Conservation (phyloP, 768 basidiomycete species). For the Lentinula aciculospora region DNA sequence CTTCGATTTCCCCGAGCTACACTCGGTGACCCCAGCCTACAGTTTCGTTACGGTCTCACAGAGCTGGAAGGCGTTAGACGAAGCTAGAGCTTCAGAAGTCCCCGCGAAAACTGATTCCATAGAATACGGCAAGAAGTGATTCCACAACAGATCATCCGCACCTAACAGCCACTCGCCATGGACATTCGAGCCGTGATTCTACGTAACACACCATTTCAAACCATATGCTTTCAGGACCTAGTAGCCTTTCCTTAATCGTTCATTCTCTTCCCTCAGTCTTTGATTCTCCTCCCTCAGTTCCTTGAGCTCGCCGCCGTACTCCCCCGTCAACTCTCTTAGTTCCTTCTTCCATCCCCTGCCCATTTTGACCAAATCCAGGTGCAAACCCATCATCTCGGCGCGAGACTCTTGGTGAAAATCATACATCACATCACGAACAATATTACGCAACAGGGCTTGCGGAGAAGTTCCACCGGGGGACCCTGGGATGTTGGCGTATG, state of each 20-base stretch:
- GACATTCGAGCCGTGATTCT: too few species aligned
- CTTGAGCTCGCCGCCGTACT: slow-evolving; percentile 1
- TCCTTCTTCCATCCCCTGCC: slow-evolving; percentile 9
- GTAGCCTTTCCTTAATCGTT: slow-evolving; percentile 9
- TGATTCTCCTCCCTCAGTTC: slow-evolving; percentile 10
- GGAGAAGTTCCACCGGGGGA: slow-evolving; percentile 26
- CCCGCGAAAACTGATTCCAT: too few species aligned
- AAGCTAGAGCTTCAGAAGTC: too few species aligned
- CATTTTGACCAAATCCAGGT: slow-evolving; percentile 62
- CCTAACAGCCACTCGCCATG: too few species aligned
- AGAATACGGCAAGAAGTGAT: too few species aligned
- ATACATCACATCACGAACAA: slow-evolving; percentile 67
- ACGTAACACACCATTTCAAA: too few species aligned
- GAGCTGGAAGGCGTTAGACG: too few species aligned
- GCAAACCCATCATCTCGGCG: slow-evolving; percentile 69
- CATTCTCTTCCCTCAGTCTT: slow-evolving; percentile 11
- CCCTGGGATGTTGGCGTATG: slow-evolving; percentile 22
- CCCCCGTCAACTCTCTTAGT: slow-evolving; percentile 2
- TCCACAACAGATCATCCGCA: too few species aligned
- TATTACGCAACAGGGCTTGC: slow-evolving; percentile 57
- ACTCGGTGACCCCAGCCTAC: too few species aligned
- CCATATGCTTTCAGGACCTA: neutral
- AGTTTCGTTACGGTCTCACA: too few species aligned
- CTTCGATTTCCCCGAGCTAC: too few species aligned
- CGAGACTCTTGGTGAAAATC: slow-evolving; percentile 68